Evolutionary conservation across 305 asterid species (phyloP), one percentile per base, ranked within the genome.

Genomic region (Galium porrigens): DNA sequence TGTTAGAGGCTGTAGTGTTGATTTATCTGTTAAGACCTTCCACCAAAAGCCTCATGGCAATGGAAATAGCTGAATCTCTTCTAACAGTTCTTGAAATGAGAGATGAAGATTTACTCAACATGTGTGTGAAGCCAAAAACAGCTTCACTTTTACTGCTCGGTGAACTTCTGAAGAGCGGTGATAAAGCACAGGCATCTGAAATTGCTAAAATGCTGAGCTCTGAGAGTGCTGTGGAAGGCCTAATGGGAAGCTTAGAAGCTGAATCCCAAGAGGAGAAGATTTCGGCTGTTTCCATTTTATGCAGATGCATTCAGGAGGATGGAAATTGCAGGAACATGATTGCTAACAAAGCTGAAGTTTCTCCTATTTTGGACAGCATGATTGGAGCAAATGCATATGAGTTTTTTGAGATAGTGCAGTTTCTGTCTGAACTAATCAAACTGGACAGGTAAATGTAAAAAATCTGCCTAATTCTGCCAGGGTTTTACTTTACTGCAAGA

Each of bases 281-380:
- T 55, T 86, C 79, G 27, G 91, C 86, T 58, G 77, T 85, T 42
- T 67, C 79, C 70, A 80, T 87, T n/a, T 68, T 89, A 76, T 69
- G 79, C 73, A 89, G 91, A 63, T 85, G 94, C 80, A 79, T 89
- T 73, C 44, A 67, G 65, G 86, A 74, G 72, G 91, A 89, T 67
- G 96, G 96, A 1, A 79, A 81, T 71, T 81, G 91, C 75, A 80
- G 95, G 84, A 87, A 81, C 48, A 58, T 73, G 0, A 79, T 89
- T 65, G 88, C 86, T 60, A 81, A 82, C 61, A 85, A 80, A 66
- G 86, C 82, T 12, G 85, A 84, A 59, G 49, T 89, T 39, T 74
- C 74, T 18, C 72, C 76, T 18, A 58, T 89, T 9, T 48, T 89
- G 74, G 90, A 80, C 76, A 73, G 79, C 58, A 79, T 89, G 62